A percentile compares a stretch with the other conserved stretches of the same genome.
These are phyloP conservation scores for Macrolepiota dolichaula DNA, from an alignment of 768 basidiomycete species.

Conservation along the genomic window DNA sequence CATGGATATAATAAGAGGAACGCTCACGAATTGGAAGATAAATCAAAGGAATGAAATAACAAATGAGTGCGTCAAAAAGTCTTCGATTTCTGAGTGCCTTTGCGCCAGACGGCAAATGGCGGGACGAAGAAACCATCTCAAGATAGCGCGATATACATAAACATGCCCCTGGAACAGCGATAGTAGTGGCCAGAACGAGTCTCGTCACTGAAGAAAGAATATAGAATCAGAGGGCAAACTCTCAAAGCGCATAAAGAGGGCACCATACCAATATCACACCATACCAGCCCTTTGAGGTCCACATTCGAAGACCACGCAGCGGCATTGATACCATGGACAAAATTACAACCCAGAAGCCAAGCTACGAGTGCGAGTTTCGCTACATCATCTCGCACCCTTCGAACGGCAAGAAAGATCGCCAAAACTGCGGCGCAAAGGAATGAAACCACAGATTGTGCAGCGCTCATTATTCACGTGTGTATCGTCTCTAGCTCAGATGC, in stretches of 20 bases:
- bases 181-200: slow-evolving; percentile 44
- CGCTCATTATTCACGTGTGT: slow-evolving; percentile 26
- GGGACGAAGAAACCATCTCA: slow-evolving; percentile 48
- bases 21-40: slow-evolving; percentile 60
- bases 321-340: slow-evolving; percentile 54
- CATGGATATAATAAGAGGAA: neutral
- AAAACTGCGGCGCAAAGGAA: slow-evolving; percentile 42
- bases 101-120: slow-evolving; percentile 27
- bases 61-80: slow-evolving; percentile 44
- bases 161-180: slow-evolving; percentile 58
- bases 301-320: slow-evolving; percentile 59
- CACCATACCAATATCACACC: slow-evolving; percentile 72
- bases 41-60: slow-evolving; percentile 51
- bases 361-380: slow-evolving; percentile 43
- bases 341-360: slow-evolving; percentile 48
- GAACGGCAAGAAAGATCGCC: slow-evolving; percentile 36
- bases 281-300: slow-evolving; percentile 43
- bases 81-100: slow-evolving; percentile 35
- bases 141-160: slow-evolving; percentile 55
- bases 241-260: neutral
- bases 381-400: slow-evolving; percentile 44
- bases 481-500: neutral
- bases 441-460: slow-evolving; percentile 36
- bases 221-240: neutral
- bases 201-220: slow-evolving; percentile 42